phyloP scores from a whole-genome alignment of 2,329 filamentous ascomycete species.

The Cladosporium colombiae region DNA sequence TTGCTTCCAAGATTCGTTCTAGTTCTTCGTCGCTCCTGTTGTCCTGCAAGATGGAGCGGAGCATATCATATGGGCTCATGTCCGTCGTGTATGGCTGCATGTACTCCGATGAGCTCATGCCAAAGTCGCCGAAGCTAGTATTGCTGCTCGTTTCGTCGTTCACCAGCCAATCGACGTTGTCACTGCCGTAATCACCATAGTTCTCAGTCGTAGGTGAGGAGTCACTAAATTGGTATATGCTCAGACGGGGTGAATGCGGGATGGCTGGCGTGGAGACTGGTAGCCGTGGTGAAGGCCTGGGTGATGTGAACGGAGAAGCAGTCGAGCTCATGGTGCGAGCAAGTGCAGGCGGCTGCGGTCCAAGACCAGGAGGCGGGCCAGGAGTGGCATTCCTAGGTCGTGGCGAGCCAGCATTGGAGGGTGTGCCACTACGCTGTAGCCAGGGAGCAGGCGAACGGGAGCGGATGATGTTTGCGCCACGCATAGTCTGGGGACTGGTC shows the following conservation, averaged over 20 bases:
- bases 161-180: conserved; percentile 96
- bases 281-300: conserved; percentile 86
- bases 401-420: conserved; percentile 79
- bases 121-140: conserved; percentile 73
- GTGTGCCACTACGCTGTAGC: conserved; percentile 73
- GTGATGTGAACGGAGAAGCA: conserved; percentile 89
- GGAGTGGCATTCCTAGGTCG: conserved; percentile 74
- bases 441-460: conserved; percentile 91
- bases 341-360: conserved; percentile 70
- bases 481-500: conserved; percentile 72
- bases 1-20: conserved; percentile 81
- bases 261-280: conserved; percentile 87
- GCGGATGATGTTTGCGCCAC: conserved; percentile 79
- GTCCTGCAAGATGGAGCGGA: conserved; percentile 89
- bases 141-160: conserved; percentile 78
- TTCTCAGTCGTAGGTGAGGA: conserved; percentile 78
- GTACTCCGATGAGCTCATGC: conserved; percentile 79
- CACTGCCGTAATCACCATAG: conserved; percentile 86
- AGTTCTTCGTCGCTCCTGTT: conserved; percentile 91
- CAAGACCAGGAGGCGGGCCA: conserved; percentile 79
- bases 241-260: conserved; percentile 89
- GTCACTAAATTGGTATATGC: conserved; percentile 94
- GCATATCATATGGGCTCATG: conserved; percentile 98
- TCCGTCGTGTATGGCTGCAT: conserved; percentile 69
- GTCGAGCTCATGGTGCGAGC: conserved; percentile 73